phyloP scores from a whole-genome alignment of 2,329 filamentous ascomycete genomes.

The Aureobasidium lini region DNA sequence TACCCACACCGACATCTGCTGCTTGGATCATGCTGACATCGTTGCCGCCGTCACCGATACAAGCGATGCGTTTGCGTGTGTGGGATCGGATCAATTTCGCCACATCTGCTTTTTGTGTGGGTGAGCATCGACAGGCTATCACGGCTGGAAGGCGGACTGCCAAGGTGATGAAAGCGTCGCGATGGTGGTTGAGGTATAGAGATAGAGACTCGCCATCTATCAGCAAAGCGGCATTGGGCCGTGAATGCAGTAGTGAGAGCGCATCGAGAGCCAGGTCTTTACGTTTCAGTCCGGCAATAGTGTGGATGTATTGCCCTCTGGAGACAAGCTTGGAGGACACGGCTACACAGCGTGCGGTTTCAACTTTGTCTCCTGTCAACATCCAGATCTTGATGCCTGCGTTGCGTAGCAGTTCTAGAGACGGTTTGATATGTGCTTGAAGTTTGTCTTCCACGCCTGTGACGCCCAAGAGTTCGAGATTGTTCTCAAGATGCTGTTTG shows the following conservation, averaged over 20 bases:
- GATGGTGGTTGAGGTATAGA: conserved; percentile 75
- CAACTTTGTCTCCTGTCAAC: conserved; percentile 97
- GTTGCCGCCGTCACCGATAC: conserved; percentile 96
- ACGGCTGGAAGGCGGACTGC: conserved; percentile 86
- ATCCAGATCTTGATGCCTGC: conserved; percentile 99
- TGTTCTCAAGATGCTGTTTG: conserved; percentile 71
- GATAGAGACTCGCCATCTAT: conserved; percentile 90
- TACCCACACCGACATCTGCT: conserved; percentile 93
- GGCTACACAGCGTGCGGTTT: conserved; percentile 92
- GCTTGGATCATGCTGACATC: conserved; percentile 99
- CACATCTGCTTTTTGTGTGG: conserved; percentile 92
- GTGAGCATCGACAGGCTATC: conserved; percentile 92
- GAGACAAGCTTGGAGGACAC: conserved; percentile 91
- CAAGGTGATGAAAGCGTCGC: conserved; percentile 76
- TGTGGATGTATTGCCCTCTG: conserved; percentile 91
- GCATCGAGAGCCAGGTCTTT: conserved; percentile 82
- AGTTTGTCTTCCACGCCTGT: conserved; percentile 97
- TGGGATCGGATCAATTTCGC: conserved; percentile 82
- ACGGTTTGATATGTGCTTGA: conserved; percentile 91
- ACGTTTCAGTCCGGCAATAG: conserved; percentile 65
- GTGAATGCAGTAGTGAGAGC: conserved; percentile 79
- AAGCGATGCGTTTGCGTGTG: conserved; percentile 93
- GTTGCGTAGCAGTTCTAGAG: conserved; percentile 87
- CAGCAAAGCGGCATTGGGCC: conserved; percentile 76
- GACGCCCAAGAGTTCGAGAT: conserved; percentile 89